These are phyloP conservation scores for Lolium perenne DNA, from an alignment of 176 grass and related monocot genomes.

Conservation along the genomic window DNA sequence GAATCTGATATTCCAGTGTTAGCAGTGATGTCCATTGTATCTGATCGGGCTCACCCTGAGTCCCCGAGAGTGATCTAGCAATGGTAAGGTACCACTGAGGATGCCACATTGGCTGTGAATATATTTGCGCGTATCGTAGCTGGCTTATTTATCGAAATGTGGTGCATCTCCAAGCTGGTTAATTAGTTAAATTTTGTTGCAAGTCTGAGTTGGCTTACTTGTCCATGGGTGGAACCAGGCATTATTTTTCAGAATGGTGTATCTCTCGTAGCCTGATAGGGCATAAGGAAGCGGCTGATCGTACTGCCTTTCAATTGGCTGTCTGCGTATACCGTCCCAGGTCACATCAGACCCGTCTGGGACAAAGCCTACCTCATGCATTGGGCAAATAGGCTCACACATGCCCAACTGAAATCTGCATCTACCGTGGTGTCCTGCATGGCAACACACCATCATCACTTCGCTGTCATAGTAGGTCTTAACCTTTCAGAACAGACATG, in stretches of 20 bases:
- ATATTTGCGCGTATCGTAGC: constrained; percentile 5
- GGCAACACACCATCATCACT: not conserved
- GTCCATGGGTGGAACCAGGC: not conserved
- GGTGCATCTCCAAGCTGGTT: not conserved
- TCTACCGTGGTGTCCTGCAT: not conserved
- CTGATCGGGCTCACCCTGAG: not conserved
- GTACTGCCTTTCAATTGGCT: not conserved
- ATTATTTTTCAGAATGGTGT: not conserved
- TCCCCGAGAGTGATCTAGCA: constrained; percentile 3
- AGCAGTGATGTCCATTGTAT: not conserved
- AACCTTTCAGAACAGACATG: not conserved
- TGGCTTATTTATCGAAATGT: not conserved
- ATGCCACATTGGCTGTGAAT: not conserved
- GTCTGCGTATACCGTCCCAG: not conserved
- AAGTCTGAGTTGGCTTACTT: not conserved
- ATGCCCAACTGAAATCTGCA: constrained; percentile 7
- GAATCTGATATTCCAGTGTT: not conserved
- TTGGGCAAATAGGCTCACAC: not conserved
- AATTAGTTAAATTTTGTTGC: not conserved
- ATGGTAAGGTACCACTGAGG: constrained; percentile 3
- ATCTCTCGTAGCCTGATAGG: not conserved
- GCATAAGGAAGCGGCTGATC: not conserved
- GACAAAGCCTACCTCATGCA: not conserved
- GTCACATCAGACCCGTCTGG: not conserved
- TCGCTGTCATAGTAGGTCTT: not conserved